phyloP scores from a whole-genome alignment of 306 rosid species.

The Pueraria montana region DNA sequence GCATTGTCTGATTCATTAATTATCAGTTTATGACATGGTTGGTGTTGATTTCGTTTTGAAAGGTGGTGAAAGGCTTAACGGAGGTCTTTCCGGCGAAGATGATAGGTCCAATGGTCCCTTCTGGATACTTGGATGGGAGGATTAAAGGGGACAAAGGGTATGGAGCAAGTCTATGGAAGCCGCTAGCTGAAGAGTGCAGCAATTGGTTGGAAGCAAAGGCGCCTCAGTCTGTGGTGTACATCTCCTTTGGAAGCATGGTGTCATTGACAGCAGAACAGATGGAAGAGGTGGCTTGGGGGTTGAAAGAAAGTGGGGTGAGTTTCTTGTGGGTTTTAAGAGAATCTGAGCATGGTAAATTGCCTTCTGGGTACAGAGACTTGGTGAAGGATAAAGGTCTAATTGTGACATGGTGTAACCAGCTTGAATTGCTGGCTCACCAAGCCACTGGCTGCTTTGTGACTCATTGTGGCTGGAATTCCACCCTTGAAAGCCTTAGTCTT shows the following conservation, averaged over 20 bases:
- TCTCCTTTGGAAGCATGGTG: slow-evolving; percentile 70
- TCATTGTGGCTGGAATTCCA: slow-evolving; percentile 80
- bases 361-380: slow-evolving; percentile 46
- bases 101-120: slow-evolving; percentile 69
- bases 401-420: slow-evolving; percentile 71
- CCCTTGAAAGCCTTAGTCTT: slow-evolving; percentile 73
- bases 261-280: slow-evolving; percentile 53
- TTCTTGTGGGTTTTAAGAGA: slow-evolving; percentile 64
- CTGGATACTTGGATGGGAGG: slow-evolving; percentile 59
- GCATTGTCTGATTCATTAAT: slow-evolving; percentile 4
- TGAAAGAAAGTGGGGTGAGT: slow-evolving; percentile 51
- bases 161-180: slow-evolving; percentile 66
- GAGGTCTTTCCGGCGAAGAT: slow-evolving; percentile 56
- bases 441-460: slow-evolving; percentile 71
- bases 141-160: slow-evolving; percentile 62
- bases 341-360: slow-evolving; percentile 55
- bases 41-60: background rate
- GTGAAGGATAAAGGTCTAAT: slow-evolving; percentile 54
- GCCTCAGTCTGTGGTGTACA: slow-evolving; percentile 52
- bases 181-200: slow-evolving; percentile 53
- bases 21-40: slow-evolving; percentile 21
- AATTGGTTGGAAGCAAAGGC: slow-evolving; percentile 60
- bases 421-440: slow-evolving; percentile 62
- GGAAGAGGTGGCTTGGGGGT: slow-evolving; percentile 55
- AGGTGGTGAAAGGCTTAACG: slow-evolving; percentile 48